Percentiles rank a stretch among this genome's conserved stretches.
Conservation (phyloP, 768 basidiomycete genomes). For the Russula ochroleuca region DNA sequence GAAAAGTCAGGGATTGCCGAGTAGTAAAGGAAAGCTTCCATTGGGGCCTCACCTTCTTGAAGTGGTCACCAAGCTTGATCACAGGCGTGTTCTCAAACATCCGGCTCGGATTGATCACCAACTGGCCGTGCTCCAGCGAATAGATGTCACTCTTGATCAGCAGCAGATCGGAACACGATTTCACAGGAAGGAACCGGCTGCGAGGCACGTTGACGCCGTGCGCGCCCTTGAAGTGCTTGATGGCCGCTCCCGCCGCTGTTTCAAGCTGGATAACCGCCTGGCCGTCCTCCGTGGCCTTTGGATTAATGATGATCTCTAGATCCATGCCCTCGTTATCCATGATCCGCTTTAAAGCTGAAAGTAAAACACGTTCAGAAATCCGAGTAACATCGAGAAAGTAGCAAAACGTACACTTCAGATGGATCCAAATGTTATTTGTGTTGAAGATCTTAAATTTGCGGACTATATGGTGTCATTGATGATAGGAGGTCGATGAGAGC, state of each 20-base stretch:
- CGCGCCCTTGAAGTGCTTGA: constrained; percentile 90
- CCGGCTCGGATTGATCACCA: constrained; percentile 76
- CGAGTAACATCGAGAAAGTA: not conserved
- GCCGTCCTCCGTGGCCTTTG: constrained; percentile 82
- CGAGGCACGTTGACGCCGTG: constrained; percentile 95
- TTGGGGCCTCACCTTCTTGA: constrained; percentile 73
- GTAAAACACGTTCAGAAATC: constrained; percentile 7
- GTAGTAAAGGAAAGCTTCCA: not conserved
- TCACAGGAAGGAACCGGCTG: constrained; percentile 87
- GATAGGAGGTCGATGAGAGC: not conserved
- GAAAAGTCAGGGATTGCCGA: not conserved
- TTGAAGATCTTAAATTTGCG: constrained; percentile 95
- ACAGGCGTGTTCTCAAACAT: constrained; percentile 91
- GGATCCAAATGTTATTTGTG: constrained; percentile 80
- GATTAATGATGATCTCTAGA: constrained; percentile 93
- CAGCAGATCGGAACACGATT: constrained; percentile 82
- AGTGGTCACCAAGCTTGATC: constrained; percentile 93
- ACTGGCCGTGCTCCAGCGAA: constrained; percentile 80
- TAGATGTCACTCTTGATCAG: constrained; percentile 93
- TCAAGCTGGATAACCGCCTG: constrained; percentile 65
- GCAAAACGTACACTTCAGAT: constrained; percentile 54
- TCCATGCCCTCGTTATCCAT: constrained; percentile 86
- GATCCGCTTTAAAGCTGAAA: constrained; percentile 77
- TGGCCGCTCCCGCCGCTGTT: constrained; percentile 82
- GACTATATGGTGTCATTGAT: constrained; percentile 37